Evolutionary conservation across 2,329 filamentous ascomycete species (phyloP).

Genomic region (Claviceps humidiphila): DNA sequence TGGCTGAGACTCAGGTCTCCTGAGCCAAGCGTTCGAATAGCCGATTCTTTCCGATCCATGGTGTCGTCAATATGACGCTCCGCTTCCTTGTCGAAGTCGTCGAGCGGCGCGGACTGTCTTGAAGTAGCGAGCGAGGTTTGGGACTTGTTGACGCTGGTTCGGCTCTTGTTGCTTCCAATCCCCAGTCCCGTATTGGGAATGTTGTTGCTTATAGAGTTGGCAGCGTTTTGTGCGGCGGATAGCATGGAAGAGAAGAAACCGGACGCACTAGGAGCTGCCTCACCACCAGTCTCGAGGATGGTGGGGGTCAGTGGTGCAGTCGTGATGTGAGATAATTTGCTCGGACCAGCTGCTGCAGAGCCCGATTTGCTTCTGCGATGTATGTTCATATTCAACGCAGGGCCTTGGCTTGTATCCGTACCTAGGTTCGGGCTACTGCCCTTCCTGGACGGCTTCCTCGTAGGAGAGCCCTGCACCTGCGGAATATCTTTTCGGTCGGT

Average conservation of each 20-base stretch:
- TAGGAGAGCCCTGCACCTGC: conserved; percentile 13
- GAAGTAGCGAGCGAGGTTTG: conserved; percentile 10
- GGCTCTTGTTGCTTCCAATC: conserved; percentile 31
- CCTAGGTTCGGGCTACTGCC: conserved; percentile 14
- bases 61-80: conserved; percentile 17
- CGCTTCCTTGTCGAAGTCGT: conserved; percentile 21
- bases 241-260: conserved; percentile 93
- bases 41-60: conserved; percentile 52
- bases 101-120: conserved; percentile 26
- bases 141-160: conserved; percentile 14
- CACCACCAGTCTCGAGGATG: conserved; percentile 53
- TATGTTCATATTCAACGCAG: conserved; percentile 58
- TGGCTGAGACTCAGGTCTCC: conserved; percentile 85
- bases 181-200: conserved; percentile 53
- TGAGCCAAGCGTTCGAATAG: conserved; percentile 76
- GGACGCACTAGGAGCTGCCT: conserved; percentile 40
- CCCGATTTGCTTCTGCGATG: conserved; percentile 45
- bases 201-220: conserved; percentile 59
- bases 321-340: conserved; percentile 72
- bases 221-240: conserved; percentile 85
- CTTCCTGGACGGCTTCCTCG: conserved; percentile 17
- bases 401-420: conserved; percentile 42
- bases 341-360: conserved; percentile 50
- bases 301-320: conserved; percentile 63
- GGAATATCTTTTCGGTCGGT: conserved; percentile 26